A percentile compares a stretch with the other conserved stretches of the same genome.
These are phyloP conservation scores for Starmerella etchellsii DNA, from an alignment of 805 yeast species.

Conservation along the genomic window DNA sequence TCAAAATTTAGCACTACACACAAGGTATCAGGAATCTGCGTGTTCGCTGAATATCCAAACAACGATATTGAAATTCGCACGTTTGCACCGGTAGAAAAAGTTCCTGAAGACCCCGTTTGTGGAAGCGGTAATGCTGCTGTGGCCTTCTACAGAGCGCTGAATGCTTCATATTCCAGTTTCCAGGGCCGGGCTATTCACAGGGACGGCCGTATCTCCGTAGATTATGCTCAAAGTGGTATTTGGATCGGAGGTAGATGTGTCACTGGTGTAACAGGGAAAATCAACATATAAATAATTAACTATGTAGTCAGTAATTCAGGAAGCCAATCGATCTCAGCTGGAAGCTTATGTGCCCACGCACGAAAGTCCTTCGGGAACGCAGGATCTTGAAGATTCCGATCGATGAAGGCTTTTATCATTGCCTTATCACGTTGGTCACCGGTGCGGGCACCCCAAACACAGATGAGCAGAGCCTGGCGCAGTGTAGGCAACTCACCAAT, in stretches of 20 bases:
- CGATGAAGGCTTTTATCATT: conserved; percentile 15
- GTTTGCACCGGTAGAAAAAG: conserved; percentile 10
- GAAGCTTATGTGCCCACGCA: conserved; percentile 2
- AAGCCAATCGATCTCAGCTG: conserved; percentile 5
- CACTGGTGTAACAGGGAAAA: conserved; percentile 5
- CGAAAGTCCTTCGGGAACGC: background rate
- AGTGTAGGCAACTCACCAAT: conserved; percentile 28
- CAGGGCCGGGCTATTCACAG: conserved; percentile 19
- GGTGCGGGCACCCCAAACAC: conserved; percentile 47
- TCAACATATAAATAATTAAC: background rate
- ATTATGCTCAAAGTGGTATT: conserved; percentile 5
- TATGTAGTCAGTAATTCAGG: background rate
- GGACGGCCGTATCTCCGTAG: conserved; percentile 9
- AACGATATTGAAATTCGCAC: conserved; percentile 14
- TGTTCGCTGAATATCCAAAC: conserved; percentile 2
- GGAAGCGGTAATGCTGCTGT: conserved; percentile 22
- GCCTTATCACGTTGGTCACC: conserved; percentile 19
- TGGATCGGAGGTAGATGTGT: conserved; percentile 14
- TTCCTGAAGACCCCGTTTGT: conserved; percentile 18
- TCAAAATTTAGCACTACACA: background rate
- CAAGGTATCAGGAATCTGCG: conserved; percentile 10
- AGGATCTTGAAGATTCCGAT: background rate
- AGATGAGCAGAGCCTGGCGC: conserved; percentile 36
- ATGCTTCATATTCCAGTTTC: background rate
- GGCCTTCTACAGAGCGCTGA: conserved; percentile 10